Base-by-base conservation (phyloP, 148 eudicot species). In the Agrostemma githago region DNA sequence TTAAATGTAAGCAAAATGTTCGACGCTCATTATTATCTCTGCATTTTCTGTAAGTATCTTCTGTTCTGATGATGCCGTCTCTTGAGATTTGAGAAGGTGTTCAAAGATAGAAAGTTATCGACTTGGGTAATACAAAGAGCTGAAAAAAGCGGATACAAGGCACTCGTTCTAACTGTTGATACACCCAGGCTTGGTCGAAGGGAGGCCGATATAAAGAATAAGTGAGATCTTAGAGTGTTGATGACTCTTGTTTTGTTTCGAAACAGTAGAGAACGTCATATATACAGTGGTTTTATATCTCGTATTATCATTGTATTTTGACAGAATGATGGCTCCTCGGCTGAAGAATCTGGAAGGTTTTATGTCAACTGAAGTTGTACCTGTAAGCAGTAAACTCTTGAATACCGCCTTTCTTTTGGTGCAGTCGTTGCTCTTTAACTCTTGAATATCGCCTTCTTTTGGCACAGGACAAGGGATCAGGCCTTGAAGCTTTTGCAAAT, bases 171-270 rank as follows among this genome's bases (percentile, higher is more conserved):
- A 57, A 91, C 98, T 61, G 95, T 72, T 74, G 98, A 93, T 78
- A 72, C 84, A 15, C 97, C 98, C 44, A 85, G 85, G 82, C 85
- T 91, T 48, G 97, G 98, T 71, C 88, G 91, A 73, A 82, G 98
- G 72, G 97, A 91, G 76, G 79, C 82, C 19, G 97, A 88, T 78
- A 91, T 87, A 59, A 94, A 88, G 79, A 94, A 91, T 84, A 89
- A 80, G 98, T 93, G 63, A 79, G 80, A 66, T 60, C 61, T 57
- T 70, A 42, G 3, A 44, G 56, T 75, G n/a, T n/a, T 2, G 38
- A 8, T 20, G 41, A 43, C 17, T 1, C 19, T 67, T 6, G 6
- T 17, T 10, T 26, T 26, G 34, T 26, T 26, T 26, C 34, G 34
- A 26, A 26, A 6, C 43, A 16, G 2, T 40, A 61, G 19, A 21